Evolutionary conservation across 2,329 filamentous ascomycete genomes (phyloP).

Genomic region (Elsinoe ampelina): DNA sequence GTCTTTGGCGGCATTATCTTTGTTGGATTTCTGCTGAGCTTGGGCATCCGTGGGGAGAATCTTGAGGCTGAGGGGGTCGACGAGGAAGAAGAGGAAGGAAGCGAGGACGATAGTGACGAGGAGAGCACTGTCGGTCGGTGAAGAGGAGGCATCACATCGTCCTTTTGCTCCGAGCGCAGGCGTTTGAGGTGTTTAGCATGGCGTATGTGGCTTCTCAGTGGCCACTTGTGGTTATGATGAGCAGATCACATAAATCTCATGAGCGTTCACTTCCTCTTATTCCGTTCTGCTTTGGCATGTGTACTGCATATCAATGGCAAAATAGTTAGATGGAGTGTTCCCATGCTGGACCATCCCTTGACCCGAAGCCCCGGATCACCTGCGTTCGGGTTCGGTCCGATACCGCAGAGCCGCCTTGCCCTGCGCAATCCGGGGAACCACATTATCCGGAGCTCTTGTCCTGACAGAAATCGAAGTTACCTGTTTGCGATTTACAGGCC

Average conservation of each 20-base stretch:
- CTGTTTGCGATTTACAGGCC: background rate
- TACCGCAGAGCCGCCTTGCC: background rate
- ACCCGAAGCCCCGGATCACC: conserved; percentile 3
- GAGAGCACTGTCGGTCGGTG: background rate
- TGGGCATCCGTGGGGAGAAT: conserved; percentile 59
- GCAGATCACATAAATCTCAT: background rate
- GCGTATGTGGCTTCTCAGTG: background rate
- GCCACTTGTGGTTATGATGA: background rate
- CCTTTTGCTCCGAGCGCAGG: conserved; percentile 14
- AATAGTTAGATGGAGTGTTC: too few species aligned
- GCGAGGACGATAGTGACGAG: conserved; percentile 33
- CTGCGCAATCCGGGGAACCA: conserved; percentile 1
- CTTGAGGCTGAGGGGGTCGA: conserved; percentile 51
- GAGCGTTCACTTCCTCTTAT: too few species aligned
- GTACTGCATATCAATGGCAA: too few species aligned
- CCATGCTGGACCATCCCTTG: too few species aligned
- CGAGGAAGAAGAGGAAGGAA: conserved; percentile 33
- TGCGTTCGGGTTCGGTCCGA: conserved; percentile 1
- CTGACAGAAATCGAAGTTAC: background rate
- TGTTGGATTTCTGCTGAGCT: conserved; percentile 68
- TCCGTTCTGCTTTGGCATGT: too few species aligned
- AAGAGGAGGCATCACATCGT: background rate
- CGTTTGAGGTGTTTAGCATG: conserved; percentile 12
- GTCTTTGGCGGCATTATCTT: conserved; percentile 77
- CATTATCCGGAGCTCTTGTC: background rate